Percentiles rank a stretch among this genome's conserved stretches.
Conservation (phyloP, 2,329 filamentous ascomycete genomes). For the Paracamarosporium sp. region DNA sequence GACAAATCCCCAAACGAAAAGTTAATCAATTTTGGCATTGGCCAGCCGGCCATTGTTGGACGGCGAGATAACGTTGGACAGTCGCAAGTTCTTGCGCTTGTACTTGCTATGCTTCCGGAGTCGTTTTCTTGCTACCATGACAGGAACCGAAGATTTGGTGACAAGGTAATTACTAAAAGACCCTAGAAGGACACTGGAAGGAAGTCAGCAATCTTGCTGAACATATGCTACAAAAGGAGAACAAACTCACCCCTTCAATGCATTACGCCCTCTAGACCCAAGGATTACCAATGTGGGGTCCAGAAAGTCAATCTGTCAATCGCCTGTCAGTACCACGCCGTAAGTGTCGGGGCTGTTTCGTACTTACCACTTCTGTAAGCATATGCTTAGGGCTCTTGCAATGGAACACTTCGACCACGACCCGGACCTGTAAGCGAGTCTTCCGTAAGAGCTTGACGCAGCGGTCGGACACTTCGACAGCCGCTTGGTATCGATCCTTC, state of each 20-base stretch:
- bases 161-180: conserved; percentile 98
- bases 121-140: conserved; percentile 96
- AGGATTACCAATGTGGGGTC: conserved; percentile 92
- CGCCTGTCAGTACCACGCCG: conserved; percentile 29
- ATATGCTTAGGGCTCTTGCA: conserved; percentile 98
- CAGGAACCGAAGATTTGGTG: conserved; percentile 93
- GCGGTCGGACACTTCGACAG: conserved; percentile 83
- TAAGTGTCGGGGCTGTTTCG: conserved; percentile 16
- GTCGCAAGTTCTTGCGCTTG: conserved; percentile 71
- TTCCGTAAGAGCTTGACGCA: conserved; percentile 87
- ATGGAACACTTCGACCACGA: conserved; percentile 95
- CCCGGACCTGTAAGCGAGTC: conserved; percentile 88
- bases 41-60: conserved; percentile 70
- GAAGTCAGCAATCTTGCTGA: conserved; percentile 28
- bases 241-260: conserved; percentile 81
- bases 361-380: conserved; percentile 83
- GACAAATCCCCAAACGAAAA: conserved; percentile 41
- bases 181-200: conserved; percentile 80
- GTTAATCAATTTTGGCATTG: conserved; percentile 75
- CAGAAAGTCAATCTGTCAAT: conserved; percentile 77
- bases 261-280: conserved; percentile 88
- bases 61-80: conserved; percentile 82
- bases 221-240: not conserved
- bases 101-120: conserved; percentile 86
- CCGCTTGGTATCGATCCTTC: conserved; percentile 78